Percentiles rank a stretch among this genome's conserved stretches.
Evolutionary conservation across 768 basidiomycete species (phyloP).

Genomic region (Sutorius australiensis): DNA sequence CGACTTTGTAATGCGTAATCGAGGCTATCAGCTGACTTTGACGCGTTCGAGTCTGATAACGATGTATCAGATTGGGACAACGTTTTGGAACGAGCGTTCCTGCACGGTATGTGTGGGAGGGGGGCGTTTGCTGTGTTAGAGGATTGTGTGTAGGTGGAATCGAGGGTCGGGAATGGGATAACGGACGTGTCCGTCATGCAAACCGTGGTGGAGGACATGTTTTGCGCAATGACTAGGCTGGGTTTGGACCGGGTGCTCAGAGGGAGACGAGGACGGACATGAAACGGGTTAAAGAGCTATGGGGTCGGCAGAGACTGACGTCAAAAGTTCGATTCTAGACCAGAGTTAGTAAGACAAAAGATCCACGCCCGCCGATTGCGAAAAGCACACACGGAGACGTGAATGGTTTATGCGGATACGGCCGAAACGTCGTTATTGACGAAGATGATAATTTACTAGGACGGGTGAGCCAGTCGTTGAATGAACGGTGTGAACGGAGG

Average conservation of each 20-base stretch:
- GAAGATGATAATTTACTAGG: constrained; percentile 18
- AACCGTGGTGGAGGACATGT: constrained; percentile 23
- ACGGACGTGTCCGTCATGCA: constrained; percentile 25
- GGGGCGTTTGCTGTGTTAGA: constrained; percentile 56
- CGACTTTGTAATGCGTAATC: constrained; percentile 5
- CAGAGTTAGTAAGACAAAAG: constrained; percentile 8
- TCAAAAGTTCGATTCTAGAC: constrained; percentile 15
- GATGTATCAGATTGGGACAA: constrained; percentile 15
- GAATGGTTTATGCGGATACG: constrained; percentile 1
- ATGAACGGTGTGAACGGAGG: neutral
- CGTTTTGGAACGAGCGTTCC: constrained; percentile 26
- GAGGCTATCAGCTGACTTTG: constrained; percentile 2
- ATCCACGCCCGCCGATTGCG: neutral
- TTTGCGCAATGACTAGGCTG: constrained; percentile 1
- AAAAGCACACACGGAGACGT: constrained; percentile 10
- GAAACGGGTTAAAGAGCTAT: constrained; percentile 5
- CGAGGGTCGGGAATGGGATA: constrained; percentile 26
- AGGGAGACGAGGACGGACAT: constrained; percentile 19
- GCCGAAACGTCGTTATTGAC: constrained; percentile 6
- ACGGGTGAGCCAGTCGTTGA: constrained; percentile 9
- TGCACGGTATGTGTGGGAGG: constrained; percentile 62
- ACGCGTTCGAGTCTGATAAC: constrained; percentile 5
- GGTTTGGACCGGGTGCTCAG: constrained; percentile 9
- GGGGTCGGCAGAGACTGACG: constrained; percentile 3
- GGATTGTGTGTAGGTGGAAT: constrained; percentile 27